phyloP scores from a whole-genome alignment of 2,329 filamentous ascomycete genomes.

The Diplodia sapinea region DNA sequence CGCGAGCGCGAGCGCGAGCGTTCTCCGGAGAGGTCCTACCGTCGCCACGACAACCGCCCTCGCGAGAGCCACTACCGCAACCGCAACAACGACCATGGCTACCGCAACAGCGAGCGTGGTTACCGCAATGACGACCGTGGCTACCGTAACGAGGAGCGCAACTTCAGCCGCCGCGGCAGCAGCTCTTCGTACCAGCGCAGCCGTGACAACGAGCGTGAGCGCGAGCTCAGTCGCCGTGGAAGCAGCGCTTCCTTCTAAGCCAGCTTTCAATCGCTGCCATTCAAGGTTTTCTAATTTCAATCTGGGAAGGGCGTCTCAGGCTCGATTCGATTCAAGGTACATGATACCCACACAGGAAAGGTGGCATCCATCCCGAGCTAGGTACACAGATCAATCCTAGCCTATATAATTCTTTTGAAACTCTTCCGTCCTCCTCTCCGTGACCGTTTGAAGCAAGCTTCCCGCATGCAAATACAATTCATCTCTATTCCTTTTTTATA shows the following conservation, averaged over 20 bases:
- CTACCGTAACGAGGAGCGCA: neutral
- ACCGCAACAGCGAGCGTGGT: neutral
- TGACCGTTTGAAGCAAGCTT: neutral
- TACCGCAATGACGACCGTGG: no score
- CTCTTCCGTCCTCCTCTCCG: neutral
- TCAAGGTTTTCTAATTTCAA: neutral
- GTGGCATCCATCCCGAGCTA: neutral
- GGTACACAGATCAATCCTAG: conserved; percentile 7
- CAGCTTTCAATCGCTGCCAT: neutral
- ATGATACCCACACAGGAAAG: conserved; percentile 15
- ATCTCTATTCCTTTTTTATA: neutral
- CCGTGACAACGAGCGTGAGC: neutral
- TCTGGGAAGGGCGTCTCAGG: neutral
- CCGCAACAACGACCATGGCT: neutral
- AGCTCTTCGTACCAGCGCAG: no score
- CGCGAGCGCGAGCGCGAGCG: neutral
- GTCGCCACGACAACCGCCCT: neutral
- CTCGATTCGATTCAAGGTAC: neutral
- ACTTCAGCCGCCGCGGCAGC: no score
- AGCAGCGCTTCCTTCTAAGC: conserved; percentile 2
- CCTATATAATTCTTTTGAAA: neutral
- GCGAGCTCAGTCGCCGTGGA: neutral
- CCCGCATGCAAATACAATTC: neutral
- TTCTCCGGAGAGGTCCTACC: neutral
- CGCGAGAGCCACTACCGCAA: no score